Conservation (phyloP, 2,329 filamentous ascomycete species). For the Blastomyces parvus region DNA sequence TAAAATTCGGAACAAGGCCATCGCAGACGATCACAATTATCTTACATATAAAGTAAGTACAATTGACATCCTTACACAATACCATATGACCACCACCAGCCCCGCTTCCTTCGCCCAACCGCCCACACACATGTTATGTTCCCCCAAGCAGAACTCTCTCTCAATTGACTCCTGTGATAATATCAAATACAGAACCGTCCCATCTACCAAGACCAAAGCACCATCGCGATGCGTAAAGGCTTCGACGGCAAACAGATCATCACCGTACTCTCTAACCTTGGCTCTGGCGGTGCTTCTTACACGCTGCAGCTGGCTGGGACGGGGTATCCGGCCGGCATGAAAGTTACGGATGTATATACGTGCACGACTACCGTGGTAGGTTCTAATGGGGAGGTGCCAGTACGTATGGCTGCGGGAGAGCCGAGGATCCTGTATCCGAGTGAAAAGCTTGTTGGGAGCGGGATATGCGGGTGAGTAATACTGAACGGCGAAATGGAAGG, state of each 20-base stretch:
- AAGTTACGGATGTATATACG: conserved; percentile 27
- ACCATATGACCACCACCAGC: background rate
- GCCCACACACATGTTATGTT: background rate
- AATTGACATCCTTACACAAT: background rate
- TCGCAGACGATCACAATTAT: conserved; percentile 32
- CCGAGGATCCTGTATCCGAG: conserved; percentile 20
- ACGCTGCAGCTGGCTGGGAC: conserved; percentile 40
- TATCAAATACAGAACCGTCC: background rate
- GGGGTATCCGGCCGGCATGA: conserved; percentile 18
- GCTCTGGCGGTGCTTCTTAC: conserved; percentile 31
- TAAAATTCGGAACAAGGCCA: conserved; percentile 40
- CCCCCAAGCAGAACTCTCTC: background rate
- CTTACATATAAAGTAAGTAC: conserved; percentile 15
- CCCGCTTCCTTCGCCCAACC: background rate
- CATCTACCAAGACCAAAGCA: conserved; percentile 37
- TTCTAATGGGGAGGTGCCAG: conserved; percentile 15
- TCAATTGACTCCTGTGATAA: background rate
- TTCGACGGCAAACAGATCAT: conserved; percentile 22
- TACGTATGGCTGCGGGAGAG: conserved; percentile 18
- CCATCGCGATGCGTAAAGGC: conserved; percentile 40
- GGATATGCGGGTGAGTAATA: conserved; percentile 15
- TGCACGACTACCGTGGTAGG: conserved; percentile 23
- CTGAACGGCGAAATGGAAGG: background rate
- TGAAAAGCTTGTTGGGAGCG: conserved; percentile 17
- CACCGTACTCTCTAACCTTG: conserved; percentile 39